These are phyloP conservation scores for Skeletonema grethae DNA, from an alignment of 108 stramenopile genomes.

Conservation along the genomic window DNA sequence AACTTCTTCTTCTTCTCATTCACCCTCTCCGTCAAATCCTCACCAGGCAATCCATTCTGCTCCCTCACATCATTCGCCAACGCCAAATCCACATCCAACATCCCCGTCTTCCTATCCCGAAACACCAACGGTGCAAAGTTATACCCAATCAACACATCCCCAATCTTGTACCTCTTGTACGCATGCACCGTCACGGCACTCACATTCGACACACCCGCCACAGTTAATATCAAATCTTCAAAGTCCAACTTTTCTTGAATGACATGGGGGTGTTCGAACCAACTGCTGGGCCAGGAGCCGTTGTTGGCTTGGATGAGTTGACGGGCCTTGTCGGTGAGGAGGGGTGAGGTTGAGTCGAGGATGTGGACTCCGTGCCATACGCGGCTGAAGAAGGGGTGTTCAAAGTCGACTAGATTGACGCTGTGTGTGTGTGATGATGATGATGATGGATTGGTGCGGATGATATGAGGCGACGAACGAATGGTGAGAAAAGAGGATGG, in stretches of 20 bases:
- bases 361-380: slow-evolving; percentile 45
- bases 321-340: slow-evolving; percentile 32
- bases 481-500: neutral
- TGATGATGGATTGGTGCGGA: neutral
- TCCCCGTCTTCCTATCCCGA: slow-evolving; percentile 9
- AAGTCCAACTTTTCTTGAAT: slow-evolving; percentile 29
- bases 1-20: neutral
- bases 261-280: slow-evolving; percentile 24
- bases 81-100: slow-evolving; percentile 23
- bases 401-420: slow-evolving; percentile 42
- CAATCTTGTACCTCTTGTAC: slow-evolving; percentile 30
- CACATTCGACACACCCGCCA: slow-evolving; percentile 38
- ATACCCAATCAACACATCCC: slow-evolving; percentile 35
- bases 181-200: slow-evolving; percentile 39
- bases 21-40: slow-evolving; percentile 10
- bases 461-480: neutral
- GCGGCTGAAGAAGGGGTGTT: slow-evolving; percentile 45
- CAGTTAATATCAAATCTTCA: slow-evolving; percentile 27
- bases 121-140: slow-evolving; percentile 35
- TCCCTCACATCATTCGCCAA: slow-evolving; percentile 38
- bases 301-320: slow-evolving; percentile 12
- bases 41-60: slow-evolving; percentile 21
- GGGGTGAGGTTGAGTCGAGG: slow-evolving; percentile 29
- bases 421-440: neutral
- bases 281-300: slow-evolving; percentile 33